Conservation (phyloP, 257 asterid species). For the Craterostigma plantagineum region DNA sequence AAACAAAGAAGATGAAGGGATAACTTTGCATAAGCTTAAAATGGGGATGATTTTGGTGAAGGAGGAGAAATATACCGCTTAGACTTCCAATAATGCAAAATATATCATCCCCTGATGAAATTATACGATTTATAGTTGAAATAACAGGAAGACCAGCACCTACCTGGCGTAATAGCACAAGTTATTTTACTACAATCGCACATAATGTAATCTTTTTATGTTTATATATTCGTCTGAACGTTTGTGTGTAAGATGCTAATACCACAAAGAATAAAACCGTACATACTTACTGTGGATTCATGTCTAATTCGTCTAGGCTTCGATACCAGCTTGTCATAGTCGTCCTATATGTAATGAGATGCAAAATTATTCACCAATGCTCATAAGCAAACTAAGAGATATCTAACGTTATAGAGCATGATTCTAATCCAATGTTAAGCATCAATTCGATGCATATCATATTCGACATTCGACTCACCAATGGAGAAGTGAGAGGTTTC, state of each 20-base stretch:
- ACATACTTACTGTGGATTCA: constrained; percentile 87
- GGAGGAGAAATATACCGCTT: constrained; percentile 63
- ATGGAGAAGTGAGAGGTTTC: constrained; percentile 67
- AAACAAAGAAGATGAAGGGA: no score
- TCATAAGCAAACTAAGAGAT: not conserved
- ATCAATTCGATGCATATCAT: no score
- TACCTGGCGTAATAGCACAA: constrained; percentile 31
- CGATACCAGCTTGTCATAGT: constrained; percentile 59
- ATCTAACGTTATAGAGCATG: not conserved
- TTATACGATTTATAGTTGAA: constrained; percentile 61
- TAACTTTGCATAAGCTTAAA: no score
- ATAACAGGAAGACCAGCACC: constrained; percentile 98
- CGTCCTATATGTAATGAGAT: constrained; percentile 39
- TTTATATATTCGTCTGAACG: no score
- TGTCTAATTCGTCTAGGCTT: constrained; percentile 61
- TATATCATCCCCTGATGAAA: constrained; percentile 70
- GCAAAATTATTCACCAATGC: not conserved
- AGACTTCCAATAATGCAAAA: constrained; percentile 66
- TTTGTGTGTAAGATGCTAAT: constrained; percentile 3
- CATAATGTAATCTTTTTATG: no score
- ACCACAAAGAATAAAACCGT: constrained; percentile 10
- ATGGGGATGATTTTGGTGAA: constrained; percentile 1
- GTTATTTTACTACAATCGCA: not conserved
- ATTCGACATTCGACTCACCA: no score
- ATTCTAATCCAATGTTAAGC: no score